These are phyloP conservation scores for Kodamaea kakaduensis DNA, from an alignment of 805 yeast species.

Conservation along the genomic window DNA sequence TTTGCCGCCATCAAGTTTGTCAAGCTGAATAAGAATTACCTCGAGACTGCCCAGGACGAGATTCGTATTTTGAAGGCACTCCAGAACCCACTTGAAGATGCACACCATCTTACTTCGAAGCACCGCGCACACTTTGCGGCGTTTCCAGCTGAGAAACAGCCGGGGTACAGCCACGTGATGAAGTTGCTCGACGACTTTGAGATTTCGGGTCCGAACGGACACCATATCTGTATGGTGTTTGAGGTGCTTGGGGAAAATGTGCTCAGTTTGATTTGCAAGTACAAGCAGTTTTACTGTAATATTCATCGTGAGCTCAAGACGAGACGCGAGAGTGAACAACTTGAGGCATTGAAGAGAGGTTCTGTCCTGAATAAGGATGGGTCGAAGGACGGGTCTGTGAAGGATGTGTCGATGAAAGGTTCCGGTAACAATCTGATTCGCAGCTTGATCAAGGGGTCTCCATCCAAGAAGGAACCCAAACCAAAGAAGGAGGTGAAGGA, in stretches of 20 bases:
- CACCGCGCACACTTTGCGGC: constrained; percentile 4
- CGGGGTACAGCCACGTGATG: constrained; percentile 52
- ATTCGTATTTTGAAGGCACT: constrained; percentile 45
- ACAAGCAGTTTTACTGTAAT: constrained; percentile 36
- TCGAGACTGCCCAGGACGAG: constrained; percentile 65
- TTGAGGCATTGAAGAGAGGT: background rate
- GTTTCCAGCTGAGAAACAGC: constrained; percentile 23
- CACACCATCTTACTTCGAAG: constrained; percentile 8
- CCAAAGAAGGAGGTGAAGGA: too few relatives aligned
- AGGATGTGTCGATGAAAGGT: background rate
- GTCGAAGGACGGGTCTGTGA: background rate
- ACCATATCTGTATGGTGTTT: constrained; percentile 62
- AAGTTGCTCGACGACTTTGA: constrained; percentile 52
- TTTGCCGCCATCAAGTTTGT: constrained; percentile 65
- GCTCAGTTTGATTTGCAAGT: constrained; percentile 47
- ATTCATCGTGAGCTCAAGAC: constrained; percentile 15
- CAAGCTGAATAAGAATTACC: constrained; percentile 48
- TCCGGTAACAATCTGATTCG: constrained; percentile 2
- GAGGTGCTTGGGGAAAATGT: constrained; percentile 63
- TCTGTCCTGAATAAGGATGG: constrained; percentile 1
- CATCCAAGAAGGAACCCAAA: constrained; percentile 2
- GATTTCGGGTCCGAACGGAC: constrained; percentile 59
- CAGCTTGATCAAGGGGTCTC: constrained; percentile 1
- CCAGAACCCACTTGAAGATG: constrained; percentile 17
- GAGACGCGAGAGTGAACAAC: constrained; percentile 7